phyloP scores from a whole-genome alignment of 345 rosid genomes.

The Aquilaria yunnanensis region DNA sequence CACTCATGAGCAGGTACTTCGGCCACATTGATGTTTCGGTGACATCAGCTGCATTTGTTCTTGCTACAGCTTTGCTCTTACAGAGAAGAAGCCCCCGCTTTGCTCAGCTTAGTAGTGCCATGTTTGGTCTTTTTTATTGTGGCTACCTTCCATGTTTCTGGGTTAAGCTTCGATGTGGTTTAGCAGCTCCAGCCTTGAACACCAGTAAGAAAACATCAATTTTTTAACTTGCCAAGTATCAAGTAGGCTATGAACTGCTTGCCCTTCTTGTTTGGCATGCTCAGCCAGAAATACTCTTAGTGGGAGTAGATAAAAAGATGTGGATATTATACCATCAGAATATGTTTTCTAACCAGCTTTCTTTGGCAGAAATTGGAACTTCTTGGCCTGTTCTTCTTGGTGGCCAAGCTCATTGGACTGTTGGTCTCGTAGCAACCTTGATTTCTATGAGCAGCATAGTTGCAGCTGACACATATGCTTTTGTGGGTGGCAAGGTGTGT shows the following conservation, averaged over 20 bases:
- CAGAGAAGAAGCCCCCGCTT: conserved; percentile 90
- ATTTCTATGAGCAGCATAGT: conserved; percentile 74
- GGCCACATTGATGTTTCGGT: conserved; percentile 80
- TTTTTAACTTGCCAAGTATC: no score
- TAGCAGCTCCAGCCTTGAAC: conserved; percentile 77
- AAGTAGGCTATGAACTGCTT: no score
- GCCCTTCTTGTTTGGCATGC: no score
- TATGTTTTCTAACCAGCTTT: conserved; percentile 23
- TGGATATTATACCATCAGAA: conserved; percentile 5
- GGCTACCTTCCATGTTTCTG: conserved; percentile 96
- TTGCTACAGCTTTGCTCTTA: conserved; percentile 73
- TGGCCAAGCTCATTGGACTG: conserved; percentile 91
- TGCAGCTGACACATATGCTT: conserved; percentile 89
- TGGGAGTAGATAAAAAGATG: background rate
- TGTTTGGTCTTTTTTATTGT: conserved; percentile 86
- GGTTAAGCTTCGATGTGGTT: conserved; percentile 86
- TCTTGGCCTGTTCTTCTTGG: conserved; percentile 76
- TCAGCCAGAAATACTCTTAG: no score
- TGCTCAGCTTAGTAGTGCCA: conserved; percentile 83
- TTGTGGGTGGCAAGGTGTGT: conserved; percentile 84
- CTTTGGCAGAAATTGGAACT: conserved; percentile 56
- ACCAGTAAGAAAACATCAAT: conserved; percentile 12
- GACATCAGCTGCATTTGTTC: conserved; percentile 75
- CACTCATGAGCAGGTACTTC: conserved; percentile 49
- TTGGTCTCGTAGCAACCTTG: conserved; percentile 90